Percentiles rank a stretch among this genome's conserved stretches.
Evolutionary conservation across 352 stramenopile species (phyloP).

Genomic region (Globisporangium uncinulatum): DNA sequence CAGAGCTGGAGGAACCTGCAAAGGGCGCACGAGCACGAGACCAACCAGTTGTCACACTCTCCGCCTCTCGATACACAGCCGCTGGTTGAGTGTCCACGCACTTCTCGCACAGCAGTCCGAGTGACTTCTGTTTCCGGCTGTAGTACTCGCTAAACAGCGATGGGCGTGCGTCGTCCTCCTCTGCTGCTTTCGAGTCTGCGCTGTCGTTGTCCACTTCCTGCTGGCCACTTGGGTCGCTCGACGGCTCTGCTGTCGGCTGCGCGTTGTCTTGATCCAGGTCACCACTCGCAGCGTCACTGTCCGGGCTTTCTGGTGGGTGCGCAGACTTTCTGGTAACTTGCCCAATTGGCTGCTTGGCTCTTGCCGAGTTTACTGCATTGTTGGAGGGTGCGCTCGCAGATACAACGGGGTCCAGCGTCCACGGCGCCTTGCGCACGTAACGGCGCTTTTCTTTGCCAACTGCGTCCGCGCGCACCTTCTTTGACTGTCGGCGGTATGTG

Average conservation of each 20-base stretch:
- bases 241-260: conserved; percentile 2
- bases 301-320: neutral
- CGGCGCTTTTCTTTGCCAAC: conserved; percentile 45
- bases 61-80: neutral
- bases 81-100: conserved; percentile 11
- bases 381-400: neutral
- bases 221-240: neutral
- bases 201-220: conserved; percentile 10
- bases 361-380: neutral
- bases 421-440: conserved; percentile 54
- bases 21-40: neutral
- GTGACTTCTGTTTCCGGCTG: conserved; percentile 84
- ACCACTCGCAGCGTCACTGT: neutral
- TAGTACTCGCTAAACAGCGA: conserved; percentile 76
- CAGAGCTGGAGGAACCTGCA: conserved; percentile 77
- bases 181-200: conserved; percentile 23
- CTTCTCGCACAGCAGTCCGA: conserved; percentile 84
- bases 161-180: conserved; percentile 32
- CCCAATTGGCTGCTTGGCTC: conserved; percentile 29
- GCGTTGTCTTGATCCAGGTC: neutral
- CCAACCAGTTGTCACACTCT: neutral
- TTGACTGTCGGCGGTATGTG: neutral
- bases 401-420: conserved; percentile 29
- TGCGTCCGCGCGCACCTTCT: conserved; percentile 12
- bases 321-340: conserved; percentile 3